Evolutionary conservation across 495 filamentous ascomycete species (phyloP), one percentile per base, ranked within the genome.

Genomic region (Thermochaetoides thermophila): DNA sequence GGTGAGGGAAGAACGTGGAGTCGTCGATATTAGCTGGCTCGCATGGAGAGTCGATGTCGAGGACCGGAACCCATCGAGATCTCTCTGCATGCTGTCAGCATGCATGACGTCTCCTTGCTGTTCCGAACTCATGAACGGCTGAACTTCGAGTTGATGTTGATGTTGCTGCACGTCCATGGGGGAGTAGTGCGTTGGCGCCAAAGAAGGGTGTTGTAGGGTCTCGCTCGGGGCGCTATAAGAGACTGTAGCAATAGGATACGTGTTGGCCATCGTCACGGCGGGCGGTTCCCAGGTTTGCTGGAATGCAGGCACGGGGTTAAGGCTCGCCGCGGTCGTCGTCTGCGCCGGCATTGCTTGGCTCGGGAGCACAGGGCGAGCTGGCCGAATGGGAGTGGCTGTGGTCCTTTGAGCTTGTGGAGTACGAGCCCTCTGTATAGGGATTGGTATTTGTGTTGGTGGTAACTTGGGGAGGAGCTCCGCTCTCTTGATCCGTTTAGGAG

Each of bases 1-100:
- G 15, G 35, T 37, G 11, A 47, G 27, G 11, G 49, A 52, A 4
- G 46, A 40, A 12, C 49, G 28, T 1, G 46, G 49, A 1, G 49
- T 52, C 10, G 34, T 32, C 0, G 46, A 34, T 17, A 30, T 30
- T 6, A 43, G 18, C 7, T 34, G 38, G 29, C 38, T 43, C 14
- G 37, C 41, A 10, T 35, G 32, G 5, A 44, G 38, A 8, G 35
- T 43, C 10, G 37, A 31, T 16, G 36, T 23, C 16, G 41, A 44
- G 20, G 28, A 29, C 12, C 36, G 41, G 7, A 32, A 33, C 1
- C 28, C 17, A 5, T 33, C 31, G 7, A 39, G 13, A 13, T 44
- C 41, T 29, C 32, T 35, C 9, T 39, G 41, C 40, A 38, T 30
- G 8, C 34, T 26, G 1, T 42, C 38, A 0, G 37, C 17, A 7